These are phyloP conservation scores for Aspergillus avenaceus DNA, from an alignment of 495 filamentous ascomycete species.

Conservation along the genomic window DNA sequence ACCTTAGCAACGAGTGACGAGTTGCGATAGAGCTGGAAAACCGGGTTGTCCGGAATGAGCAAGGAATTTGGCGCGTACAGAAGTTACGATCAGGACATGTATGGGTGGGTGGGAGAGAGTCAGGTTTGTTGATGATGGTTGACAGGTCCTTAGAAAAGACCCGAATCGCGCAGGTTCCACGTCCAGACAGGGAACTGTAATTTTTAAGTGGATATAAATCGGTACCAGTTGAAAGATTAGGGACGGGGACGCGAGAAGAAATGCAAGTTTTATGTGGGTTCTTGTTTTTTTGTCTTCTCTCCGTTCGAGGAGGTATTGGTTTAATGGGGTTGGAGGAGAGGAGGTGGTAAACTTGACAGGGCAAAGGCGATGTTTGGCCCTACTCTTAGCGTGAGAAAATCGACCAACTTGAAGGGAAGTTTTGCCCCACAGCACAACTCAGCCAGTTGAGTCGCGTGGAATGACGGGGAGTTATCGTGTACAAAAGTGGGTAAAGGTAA, in stretches of 20 bases:
- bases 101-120: no score
- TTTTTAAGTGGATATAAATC: no score
- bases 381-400: constrained; percentile 48
- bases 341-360: constrained; percentile 38
- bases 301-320: constrained; percentile 6
- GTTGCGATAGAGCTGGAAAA: constrained; percentile 22
- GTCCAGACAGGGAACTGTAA: not conserved
- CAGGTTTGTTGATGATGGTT: constrained; percentile 29
- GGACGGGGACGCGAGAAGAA: constrained; percentile 8
- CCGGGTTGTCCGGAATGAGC: constrained; percentile 12
- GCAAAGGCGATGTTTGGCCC: constrained; percentile 47
- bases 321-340: constrained; percentile 25
- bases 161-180: constrained; percentile 16
- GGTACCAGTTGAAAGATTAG: constrained; percentile 9
- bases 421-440: constrained; percentile 38
- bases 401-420: no score
- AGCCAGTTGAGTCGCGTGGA: constrained; percentile 30
- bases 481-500: no score
- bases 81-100: constrained; percentile 20
- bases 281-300: not conserved
- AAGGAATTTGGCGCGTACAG: constrained; percentile 16
- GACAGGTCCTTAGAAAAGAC: constrained; percentile 21
- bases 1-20: constrained; percentile 19
- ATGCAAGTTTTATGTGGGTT: not conserved
- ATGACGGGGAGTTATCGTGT: constrained; percentile 17